Percentiles rank a stretch among this genome's conserved stretches.
phyloP scores from a whole-genome alignment of 164 flowering plant genomes.

The Malania oleifera region DNA sequence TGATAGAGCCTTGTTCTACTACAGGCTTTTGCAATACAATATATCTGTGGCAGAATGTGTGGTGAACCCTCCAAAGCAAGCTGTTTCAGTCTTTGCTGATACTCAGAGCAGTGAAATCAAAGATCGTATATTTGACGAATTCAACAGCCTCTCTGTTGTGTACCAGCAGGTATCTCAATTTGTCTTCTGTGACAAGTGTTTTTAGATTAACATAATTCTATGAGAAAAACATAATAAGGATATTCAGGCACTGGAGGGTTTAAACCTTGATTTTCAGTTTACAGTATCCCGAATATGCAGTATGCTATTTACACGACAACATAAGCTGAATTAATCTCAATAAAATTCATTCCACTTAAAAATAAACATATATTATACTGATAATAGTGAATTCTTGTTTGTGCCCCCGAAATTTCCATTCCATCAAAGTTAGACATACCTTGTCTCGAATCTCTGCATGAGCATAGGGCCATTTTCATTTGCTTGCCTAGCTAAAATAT shows the following conservation, averaged over 20 bases:
- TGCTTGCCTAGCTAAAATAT: no score
- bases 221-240: no score
- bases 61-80: slow-evolving; percentile 96
- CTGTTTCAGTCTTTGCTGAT: slow-evolving; percentile 98
- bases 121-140: slow-evolving; percentile 97
- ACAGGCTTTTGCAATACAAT: slow-evolving; percentile 81
- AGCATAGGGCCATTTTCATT: no score
- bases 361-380: no score
- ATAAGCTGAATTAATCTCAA: no score
- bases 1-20: slow-evolving; percentile 95
- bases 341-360: no score
- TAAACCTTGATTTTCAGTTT: neutral
- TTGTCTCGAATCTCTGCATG: no score
- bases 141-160: slow-evolving; percentile 90
- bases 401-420: no score
- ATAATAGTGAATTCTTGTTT: no score
- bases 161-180: slow-evolving; percentile 72
- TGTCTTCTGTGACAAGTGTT: neutral
- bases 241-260: neutral
- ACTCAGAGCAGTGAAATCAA: slow-evolving; percentile 92
- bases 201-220: neutral
- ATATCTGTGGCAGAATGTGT: slow-evolving; percentile 77
- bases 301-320: neutral
- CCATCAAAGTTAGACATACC: no score
- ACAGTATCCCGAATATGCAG: neutral